These are phyloP conservation scores for Fusarium poae DNA, from an alignment of 2,329 filamentous ascomycete species.

Conservation along the genomic window DNA sequence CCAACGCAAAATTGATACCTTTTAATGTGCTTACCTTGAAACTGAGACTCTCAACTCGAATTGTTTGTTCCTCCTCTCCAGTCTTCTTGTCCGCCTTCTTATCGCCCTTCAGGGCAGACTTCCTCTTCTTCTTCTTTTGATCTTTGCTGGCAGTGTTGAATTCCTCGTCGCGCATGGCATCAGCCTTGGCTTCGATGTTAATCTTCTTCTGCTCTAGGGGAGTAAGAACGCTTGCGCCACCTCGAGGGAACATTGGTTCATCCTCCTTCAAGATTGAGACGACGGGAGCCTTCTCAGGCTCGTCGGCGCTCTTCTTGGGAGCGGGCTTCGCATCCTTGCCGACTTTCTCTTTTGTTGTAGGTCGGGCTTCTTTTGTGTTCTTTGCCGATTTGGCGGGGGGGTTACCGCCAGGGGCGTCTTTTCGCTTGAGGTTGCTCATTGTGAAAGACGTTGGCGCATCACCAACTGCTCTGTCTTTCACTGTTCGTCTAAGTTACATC, in stretches of 20 bases:
- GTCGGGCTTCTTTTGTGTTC: slow-evolving; percentile 60
- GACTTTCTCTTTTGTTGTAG: slow-evolving; percentile 60
- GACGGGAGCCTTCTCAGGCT: slow-evolving; percentile 52
- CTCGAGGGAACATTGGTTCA: slow-evolving; percentile 91
- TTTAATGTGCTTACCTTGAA: slow-evolving; percentile 76
- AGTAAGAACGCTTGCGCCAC: slow-evolving; percentile 89
- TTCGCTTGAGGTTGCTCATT: slow-evolving; percentile 71
- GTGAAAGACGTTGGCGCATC: slow-evolving; percentile 50
- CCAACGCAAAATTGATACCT: slow-evolving; percentile 14
- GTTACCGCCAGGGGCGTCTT: slow-evolving; percentile 67
- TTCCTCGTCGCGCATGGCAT: slow-evolving; percentile 90
- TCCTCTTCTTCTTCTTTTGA: slow-evolving; percentile 68
- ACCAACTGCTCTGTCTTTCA: slow-evolving; percentile 44
- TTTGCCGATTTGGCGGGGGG: slow-evolving; percentile 64
- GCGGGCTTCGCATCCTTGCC: slow-evolving; percentile 50
- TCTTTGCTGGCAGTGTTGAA: slow-evolving; percentile 64
- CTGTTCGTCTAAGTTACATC: slow-evolving; percentile 26
- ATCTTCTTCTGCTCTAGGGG: slow-evolving; percentile 97
- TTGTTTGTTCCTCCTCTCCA: slow-evolving; percentile 61
- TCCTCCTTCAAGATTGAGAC: slow-evolving; percentile 75
- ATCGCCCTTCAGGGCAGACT: slow-evolving; percentile 63
- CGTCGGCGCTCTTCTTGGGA: slow-evolving; percentile 50
- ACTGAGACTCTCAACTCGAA: slow-evolving; percentile 87
- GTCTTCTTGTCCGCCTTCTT: slow-evolving; percentile 64
- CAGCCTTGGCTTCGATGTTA: slow-evolving; percentile 89